phyloP scores from a whole-genome alignment of 768 basidiomycete genomes.

The Rhodosporidiobolus sp. region DNA sequence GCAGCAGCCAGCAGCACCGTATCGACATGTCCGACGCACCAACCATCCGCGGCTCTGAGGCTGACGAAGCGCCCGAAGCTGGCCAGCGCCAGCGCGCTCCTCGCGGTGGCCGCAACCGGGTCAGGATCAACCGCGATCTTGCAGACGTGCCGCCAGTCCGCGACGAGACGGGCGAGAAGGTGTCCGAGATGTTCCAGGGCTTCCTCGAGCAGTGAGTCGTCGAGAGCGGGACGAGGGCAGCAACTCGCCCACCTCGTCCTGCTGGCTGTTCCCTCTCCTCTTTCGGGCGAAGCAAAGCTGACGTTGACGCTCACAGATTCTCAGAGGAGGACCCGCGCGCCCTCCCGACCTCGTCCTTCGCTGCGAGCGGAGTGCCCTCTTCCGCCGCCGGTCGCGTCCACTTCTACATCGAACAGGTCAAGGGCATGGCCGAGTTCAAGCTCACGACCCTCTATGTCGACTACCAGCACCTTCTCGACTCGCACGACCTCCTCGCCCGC shows the following conservation, averaged over 20 bases:
- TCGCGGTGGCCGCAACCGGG: slow-evolving; percentile 13
- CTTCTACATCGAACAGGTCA: slow-evolving; percentile 67
- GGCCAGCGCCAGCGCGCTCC: slow-evolving; percentile 11
- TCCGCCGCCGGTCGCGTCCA: slow-evolving; percentile 12
- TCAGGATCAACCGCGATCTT: slow-evolving; percentile 35
- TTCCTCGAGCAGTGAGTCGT: slow-evolving; percentile 83
- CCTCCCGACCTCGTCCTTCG: slow-evolving; percentile 64
- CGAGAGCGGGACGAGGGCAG: not conserved
- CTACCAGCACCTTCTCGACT: slow-evolving; percentile 80
- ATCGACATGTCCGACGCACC: slow-evolving; percentile 25
- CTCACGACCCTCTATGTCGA: slow-evolving; percentile 95
- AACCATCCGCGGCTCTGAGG: slow-evolving; percentile 22
- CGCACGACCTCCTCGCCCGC: slow-evolving; percentile 87
- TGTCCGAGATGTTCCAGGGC: slow-evolving; percentile 83
- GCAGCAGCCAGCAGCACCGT: not conserved
- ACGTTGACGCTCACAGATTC: slow-evolving; percentile 56
- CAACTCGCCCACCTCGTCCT: not conserved
- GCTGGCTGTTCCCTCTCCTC: not conserved
- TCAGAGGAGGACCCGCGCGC: slow-evolving; percentile 75
- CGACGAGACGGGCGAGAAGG: slow-evolving; percentile 93
- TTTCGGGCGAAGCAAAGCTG: too few relatives aligned
- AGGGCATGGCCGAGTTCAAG: slow-evolving; percentile 90
- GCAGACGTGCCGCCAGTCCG: slow-evolving; percentile 78
- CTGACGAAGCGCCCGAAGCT: slow-evolving; percentile 22
- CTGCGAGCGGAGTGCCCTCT: not conserved